Base-by-base conservation (phyloP, 192 early-diverging fungal species). In the Phycomyces nitens region DNA sequence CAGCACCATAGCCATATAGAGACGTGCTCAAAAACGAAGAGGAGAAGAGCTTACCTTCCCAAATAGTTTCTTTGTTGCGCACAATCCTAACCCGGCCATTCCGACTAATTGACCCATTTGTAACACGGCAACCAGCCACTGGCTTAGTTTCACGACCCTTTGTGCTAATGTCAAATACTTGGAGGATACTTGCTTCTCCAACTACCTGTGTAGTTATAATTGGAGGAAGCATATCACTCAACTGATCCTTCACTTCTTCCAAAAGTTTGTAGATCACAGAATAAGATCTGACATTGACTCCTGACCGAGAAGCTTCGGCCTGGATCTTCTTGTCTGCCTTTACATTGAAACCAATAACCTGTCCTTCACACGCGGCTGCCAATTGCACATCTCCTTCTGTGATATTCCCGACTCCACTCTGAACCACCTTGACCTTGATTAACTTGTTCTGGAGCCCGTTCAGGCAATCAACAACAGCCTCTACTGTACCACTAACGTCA, bases 251-350 rank as follows among this genome's bases (percentile, higher is more conserved):
- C 39, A 97, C 77, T 56, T 92, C 87, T 64, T 99, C 96, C 44
- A 99, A 63, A n/a, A 99, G 78, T 62, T 89, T 86, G 79, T 99
- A 99, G 58, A 99, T 97, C 58, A 99, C 82, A 12, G 88, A 85
- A 69, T 89, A 89, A 20, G 81, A 69, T 60, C 84, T 78, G 39
- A 99, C 73, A 0, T 74, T 67, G 22, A 99, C 91, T 20, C 76
- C 73, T 49, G 78, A 68, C 65, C 80, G 65, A 54, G 81, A 79
- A 8, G 93, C 92, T 7, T 76, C 70, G 16, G 69, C 74, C 53
- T 75, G 71, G 5, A 86, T 84, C 67, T 84, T 87, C 64, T 93
- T 94, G 68, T 91, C 89, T 0, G 82, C 79, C 63, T 92, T 93
- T 40, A 93, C 86, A 60, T 96, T 96, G 75, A 99, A 99, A 7